A percentile compares a stretch with the other conserved stretches of the same genome.
Conservation (phyloP, 345 rosid genomes). For the Eucalyptus pauciflora region DNA sequence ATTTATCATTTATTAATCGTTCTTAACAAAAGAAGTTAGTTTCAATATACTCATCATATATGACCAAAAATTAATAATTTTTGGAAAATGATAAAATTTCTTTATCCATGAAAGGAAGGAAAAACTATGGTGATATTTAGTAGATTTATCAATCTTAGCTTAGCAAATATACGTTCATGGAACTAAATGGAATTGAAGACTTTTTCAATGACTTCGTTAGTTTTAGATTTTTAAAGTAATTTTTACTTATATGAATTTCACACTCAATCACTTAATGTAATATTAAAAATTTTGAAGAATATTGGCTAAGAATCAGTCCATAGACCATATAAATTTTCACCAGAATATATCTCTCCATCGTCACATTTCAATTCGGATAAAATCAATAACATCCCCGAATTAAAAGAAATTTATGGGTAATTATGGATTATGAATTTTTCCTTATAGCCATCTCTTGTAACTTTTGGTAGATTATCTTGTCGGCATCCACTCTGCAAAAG, state of each 20-base stretch:
- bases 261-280: background rate
- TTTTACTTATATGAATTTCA: background rate
- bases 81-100: too few species aligned
- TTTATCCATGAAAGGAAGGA: too few species aligned
- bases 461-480: too few species aligned
- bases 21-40: background rate
- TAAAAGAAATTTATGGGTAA: background rate
- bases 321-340: background rate
- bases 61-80: too few species aligned
- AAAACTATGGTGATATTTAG: too few species aligned
- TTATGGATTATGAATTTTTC: too few species aligned
- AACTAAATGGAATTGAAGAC: too few species aligned
- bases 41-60: too few species aligned
- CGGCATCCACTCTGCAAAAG: too few species aligned
- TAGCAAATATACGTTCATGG: background rate
- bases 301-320: background rate
- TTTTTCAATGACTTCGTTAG: too few species aligned
- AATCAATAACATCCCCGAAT: background rate
- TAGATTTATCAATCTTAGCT: too few species aligned
- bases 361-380: background rate
- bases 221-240: background rate
- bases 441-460: too few species aligned
- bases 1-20: background rate
- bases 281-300: background rate
- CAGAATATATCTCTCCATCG: background rate